These are phyloP conservation scores for Daldinia sp. DNA, from an alignment of 2,329 filamentous ascomycete species.

Conservation along the genomic window DNA sequence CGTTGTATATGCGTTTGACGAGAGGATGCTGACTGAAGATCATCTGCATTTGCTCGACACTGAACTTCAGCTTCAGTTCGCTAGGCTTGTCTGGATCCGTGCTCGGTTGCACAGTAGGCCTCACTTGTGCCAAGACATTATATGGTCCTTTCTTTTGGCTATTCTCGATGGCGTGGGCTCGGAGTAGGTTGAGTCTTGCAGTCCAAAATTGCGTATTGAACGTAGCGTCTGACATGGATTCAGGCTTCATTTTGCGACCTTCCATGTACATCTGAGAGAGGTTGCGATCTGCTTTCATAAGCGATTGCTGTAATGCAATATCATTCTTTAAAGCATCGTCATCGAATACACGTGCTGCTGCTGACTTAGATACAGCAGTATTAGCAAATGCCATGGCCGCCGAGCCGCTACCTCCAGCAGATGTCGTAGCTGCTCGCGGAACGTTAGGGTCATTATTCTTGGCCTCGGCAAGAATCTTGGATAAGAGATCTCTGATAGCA, in stretches of 20 bases:
- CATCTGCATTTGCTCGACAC: slow-evolving; percentile 89
- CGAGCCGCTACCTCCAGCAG: slow-evolving; percentile 63
- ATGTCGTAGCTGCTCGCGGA: slow-evolving; percentile 60
- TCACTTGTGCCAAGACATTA: slow-evolving; percentile 92
- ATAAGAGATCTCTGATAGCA: slow-evolving; percentile 83
- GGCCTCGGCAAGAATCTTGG: slow-evolving; percentile 77
- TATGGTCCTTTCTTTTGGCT: slow-evolving; percentile 90
- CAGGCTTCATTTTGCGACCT: slow-evolving; percentile 83
- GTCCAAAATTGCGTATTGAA: slow-evolving; percentile 98
- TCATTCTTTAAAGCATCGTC: slow-evolving; percentile 82
- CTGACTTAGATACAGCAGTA: slow-evolving; percentile 68
- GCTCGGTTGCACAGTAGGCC: slow-evolving; percentile 74
- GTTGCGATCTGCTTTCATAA: slow-evolving; percentile 82
- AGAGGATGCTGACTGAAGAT: slow-evolving; percentile 95
- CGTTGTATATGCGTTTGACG: slow-evolving; percentile 90
- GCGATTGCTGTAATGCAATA: slow-evolving; percentile 84
- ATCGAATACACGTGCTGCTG: slow-evolving; percentile 79
- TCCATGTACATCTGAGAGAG: slow-evolving; percentile 90
- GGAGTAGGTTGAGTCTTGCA: slow-evolving; percentile 83
- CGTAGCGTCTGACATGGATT: slow-evolving; percentile 80
- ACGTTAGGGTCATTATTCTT: slow-evolving; percentile 69
- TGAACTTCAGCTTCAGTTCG: slow-evolving; percentile 83
- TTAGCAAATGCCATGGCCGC: slow-evolving; percentile 83
- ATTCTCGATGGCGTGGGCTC: slow-evolving; percentile 89
- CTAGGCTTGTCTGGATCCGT: slow-evolving; percentile 57